Base-by-base conservation (phyloP, 1,139 yeast genomes). In the Hanseniaspora sp. region DNA sequence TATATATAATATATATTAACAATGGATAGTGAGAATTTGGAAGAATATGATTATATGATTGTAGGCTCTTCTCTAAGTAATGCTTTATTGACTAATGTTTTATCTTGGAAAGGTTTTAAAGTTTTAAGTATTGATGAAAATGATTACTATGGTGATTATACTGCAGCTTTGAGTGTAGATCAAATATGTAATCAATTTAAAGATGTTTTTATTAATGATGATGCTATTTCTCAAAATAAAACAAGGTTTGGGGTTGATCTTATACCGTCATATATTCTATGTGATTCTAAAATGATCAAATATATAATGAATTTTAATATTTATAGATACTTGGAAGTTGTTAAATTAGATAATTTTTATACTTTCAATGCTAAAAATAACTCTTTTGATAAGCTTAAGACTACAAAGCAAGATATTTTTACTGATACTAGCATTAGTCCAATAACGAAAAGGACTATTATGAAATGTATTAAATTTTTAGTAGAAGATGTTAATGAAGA, bases 61-160 rank as follows among this genome's bases (percentile, higher is more conserved):
- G 77, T 85, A 61, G 98, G 99, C 38, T 92, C 98, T 0, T 97
- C 97, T 1, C 74, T 94, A 48, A 82, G 82, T 4, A 96, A 94
- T 68, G 79, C 88, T 61, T 82, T 94, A 13, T 71, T 90, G 55
- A 96, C 97, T 0, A 95, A 97, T 4, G 92, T 97, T 0, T 74
- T 92, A 55, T 84, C 96, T 15, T 92, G 98, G 97, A 96, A 87
- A 63, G 97, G 97, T 13, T 82, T 92, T 17, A 81, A 77, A 59
- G 96, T 92, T 17, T 73, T 92, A 55, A 98, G 92, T 67, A 79
- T 92, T 48, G 98, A 92, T 67, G 74, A 80, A 55, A 83, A 86
- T 63, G 75, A 78, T 40, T 83, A 85, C 67, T 92, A 92, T 64
- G 99, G 98, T 12, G 97, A 88, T 65, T 76, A 83, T 52, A 77